phyloP scores from a whole-genome alignment of 202 grass and related monocot genomes.

The Zizania palustris region DNA sequence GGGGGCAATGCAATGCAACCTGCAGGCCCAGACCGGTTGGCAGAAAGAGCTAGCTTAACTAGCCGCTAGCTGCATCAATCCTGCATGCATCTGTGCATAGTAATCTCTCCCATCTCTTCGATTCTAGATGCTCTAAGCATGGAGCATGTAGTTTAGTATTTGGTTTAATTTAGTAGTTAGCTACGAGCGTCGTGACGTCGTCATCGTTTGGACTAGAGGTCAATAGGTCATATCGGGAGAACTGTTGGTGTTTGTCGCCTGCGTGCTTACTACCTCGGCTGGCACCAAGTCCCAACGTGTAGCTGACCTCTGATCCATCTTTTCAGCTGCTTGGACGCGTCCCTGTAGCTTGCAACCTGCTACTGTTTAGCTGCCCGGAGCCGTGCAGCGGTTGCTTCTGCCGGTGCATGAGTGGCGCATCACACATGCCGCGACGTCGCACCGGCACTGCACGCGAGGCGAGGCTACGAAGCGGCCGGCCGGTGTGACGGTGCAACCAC shows the following conservation, averaged over 20 bases:
- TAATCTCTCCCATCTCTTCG: no score
- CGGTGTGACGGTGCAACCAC: background rate
- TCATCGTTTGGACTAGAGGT: background rate
- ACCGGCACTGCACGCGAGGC: background rate
- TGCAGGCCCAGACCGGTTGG: background rate
- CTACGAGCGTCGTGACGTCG: background rate
- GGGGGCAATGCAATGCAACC: background rate
- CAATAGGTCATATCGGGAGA: no score
- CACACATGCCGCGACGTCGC: background rate
- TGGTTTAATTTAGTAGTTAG: no score
- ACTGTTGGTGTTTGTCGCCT: slow-evolving; percentile 25
- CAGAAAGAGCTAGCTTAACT: background rate
- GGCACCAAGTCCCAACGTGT: slow-evolving; percentile 27
- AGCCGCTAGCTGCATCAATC: background rate
- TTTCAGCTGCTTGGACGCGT: slow-evolving; percentile 28
- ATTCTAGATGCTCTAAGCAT: no score
- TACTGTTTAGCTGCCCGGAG: background rate
- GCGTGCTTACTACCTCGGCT: background rate
- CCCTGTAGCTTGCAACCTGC: background rate
- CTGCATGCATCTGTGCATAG: background rate
- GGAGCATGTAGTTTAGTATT: no score
- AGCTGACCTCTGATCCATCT: slow-evolving; percentile 33
- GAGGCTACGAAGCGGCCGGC: background rate
- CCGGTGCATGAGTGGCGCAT: background rate
- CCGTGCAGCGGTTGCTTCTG: background rate